These are phyloP conservation scores for Xylaria venustula DNA, from an alignment of 495 filamentous ascomycete genomes.

Conservation along the genomic window DNA sequence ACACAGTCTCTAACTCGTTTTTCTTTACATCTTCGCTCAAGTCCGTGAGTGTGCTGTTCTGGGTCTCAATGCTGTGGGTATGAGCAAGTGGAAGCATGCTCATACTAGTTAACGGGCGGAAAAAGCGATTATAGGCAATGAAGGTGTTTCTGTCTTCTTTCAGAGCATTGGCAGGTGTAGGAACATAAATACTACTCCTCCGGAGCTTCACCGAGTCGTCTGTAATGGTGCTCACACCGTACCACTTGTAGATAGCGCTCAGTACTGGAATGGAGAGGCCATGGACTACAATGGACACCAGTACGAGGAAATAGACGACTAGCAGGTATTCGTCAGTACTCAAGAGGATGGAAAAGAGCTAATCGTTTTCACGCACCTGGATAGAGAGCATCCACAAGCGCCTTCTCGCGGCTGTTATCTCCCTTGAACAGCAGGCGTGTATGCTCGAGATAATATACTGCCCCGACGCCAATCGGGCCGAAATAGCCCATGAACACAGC, in stretches of 20 bases:
- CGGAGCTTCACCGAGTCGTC: constrained; percentile 53
- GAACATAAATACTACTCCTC: constrained; percentile 48
- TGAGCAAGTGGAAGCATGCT: constrained; percentile 24
- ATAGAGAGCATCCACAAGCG: constrained; percentile 45
- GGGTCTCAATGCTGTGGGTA: constrained; percentile 11
- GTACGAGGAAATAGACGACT: constrained; percentile 59
- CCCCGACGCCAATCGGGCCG: constrained; percentile 83
- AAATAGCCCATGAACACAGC: constrained; percentile 86
- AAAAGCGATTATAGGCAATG: constrained; percentile 58
- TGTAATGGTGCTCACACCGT: constrained; percentile 44
- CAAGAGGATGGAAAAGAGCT: constrained; percentile 14
- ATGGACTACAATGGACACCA: constrained; percentile 59
- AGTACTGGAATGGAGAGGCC: constrained; percentile 56
- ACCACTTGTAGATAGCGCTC: constrained; percentile 44
- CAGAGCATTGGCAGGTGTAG: constrained; percentile 52
- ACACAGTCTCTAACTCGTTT: neutral
- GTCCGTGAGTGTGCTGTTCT: constrained; percentile 5
- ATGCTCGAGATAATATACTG: constrained; percentile 78
- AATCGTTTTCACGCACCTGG: neutral
- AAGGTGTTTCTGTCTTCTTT: constrained; percentile 36
- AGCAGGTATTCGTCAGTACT: neutral
- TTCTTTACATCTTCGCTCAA: constrained; percentile 10
- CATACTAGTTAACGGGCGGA: constrained; percentile 35
- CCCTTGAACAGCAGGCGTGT: constrained; percentile 54
- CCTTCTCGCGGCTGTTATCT: constrained; percentile 53